Conservation (phyloP, 2,329 filamentous ascomycete genomes). For the Diaporthe citriasiana region DNA sequence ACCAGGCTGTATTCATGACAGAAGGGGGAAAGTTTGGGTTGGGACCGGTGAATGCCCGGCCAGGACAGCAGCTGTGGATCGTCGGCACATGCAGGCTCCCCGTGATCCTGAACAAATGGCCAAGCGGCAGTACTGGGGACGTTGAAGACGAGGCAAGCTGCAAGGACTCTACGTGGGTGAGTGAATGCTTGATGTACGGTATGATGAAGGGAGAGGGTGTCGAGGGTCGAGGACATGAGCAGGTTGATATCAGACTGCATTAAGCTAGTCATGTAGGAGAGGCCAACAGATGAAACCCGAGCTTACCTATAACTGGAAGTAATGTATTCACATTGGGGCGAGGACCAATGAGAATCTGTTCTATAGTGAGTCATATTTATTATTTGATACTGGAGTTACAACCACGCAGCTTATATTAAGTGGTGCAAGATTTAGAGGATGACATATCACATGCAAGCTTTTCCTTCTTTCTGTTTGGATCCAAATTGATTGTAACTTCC, state of each 20-base stretch:
- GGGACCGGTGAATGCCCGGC: background rate
- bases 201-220: slow-evolving; percentile 7
- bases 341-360: too few relatives aligned
- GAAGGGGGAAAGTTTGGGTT: background rate
- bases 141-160: background rate
- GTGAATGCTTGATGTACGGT: background rate
- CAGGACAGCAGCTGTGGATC: slow-evolving; percentile 12
- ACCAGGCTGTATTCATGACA: slow-evolving; percentile 6
- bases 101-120: background rate
- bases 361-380: too few relatives aligned
- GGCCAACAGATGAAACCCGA: background rate
- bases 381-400: too few relatives aligned
- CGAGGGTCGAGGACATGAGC: background rate
- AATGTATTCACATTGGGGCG: too few relatives aligned
- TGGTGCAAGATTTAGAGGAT: too few relatives aligned
- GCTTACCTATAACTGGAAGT: background rate
- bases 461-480: background rate
- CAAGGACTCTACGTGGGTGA: background rate
- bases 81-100: background rate
- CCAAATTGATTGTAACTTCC: background rate
- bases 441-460: too few relatives aligned
- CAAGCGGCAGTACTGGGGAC: background rate
- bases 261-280: background rate
- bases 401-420: too few relatives aligned
- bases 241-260: background rate